Conservation (phyloP, 2,329 filamentous ascomycete genomes). For the Zymoseptoria crescenta region DNA sequence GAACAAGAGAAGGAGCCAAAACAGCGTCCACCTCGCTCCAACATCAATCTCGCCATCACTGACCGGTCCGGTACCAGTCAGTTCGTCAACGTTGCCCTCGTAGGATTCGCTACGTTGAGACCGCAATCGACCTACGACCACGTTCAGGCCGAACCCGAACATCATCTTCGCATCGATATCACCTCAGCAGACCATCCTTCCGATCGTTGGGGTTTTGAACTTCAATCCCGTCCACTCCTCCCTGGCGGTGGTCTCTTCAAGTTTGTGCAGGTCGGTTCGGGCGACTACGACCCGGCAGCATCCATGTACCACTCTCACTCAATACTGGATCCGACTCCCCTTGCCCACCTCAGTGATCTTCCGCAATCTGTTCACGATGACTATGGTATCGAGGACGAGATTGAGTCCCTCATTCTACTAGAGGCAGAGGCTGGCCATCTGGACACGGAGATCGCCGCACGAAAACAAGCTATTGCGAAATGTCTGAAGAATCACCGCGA, state of each 20-base stretch:
- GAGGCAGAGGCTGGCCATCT: constrained; percentile 23
- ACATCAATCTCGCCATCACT: constrained; percentile 11
- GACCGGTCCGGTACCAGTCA: constrained; percentile 10
- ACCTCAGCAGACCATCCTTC: neutral
- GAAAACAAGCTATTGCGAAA: constrained; percentile 30
- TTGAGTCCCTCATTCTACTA: constrained; percentile 33
- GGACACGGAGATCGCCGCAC: constrained; percentile 20
- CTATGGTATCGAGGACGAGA: constrained; percentile 30
- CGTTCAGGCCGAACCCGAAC: constrained; percentile 5
- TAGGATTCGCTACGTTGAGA: constrained; percentile 8
- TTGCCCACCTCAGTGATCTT: constrained; percentile 5
- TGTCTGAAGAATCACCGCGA: constrained; percentile 33
- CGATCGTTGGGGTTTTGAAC: neutral
- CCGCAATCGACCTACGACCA: constrained; percentile 5
- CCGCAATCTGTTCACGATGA: constrained; percentile 12
- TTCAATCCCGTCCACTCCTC: constrained; percentile 6
- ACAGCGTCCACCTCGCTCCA: constrained; percentile 26
- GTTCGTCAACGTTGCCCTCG: constrained; percentile 9
- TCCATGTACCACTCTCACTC: constrained; percentile 5
- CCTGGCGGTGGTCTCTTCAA: constrained; percentile 4
- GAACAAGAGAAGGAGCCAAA: constrained; percentile 33
- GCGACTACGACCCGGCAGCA: constrained; percentile 1
- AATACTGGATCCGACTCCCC: constrained; percentile 6
- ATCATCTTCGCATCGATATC: constrained; percentile 3
- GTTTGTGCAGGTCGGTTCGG: constrained; percentile 2